Evolutionary conservation across 768 basidiomycete species (phyloP).

Genomic region (Pleurotus djamor): DNA sequence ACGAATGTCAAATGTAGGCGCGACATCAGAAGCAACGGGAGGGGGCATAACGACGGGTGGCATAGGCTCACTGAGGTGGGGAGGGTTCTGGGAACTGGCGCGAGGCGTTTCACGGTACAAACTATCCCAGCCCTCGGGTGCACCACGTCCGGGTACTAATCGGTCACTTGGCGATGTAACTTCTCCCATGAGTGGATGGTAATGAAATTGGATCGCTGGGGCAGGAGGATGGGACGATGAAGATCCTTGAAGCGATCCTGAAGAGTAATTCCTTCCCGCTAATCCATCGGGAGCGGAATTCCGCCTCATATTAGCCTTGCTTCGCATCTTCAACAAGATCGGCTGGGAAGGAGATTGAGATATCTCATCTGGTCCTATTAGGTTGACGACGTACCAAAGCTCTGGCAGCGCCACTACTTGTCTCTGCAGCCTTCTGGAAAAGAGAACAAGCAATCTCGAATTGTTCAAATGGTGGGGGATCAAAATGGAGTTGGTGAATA

Average conservation of each 20-base stretch:
- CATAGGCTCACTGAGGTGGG: neutral
- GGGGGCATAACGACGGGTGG: neutral
- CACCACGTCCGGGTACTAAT: too few relatives aligned
- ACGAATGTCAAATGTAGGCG: neutral
- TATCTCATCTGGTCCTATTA: neutral
- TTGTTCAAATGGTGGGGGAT: conserved; percentile 42
- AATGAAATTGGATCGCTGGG: neutral
- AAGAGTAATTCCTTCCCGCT: too few relatives aligned
- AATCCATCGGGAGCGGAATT: neutral
- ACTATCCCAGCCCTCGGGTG: conserved; percentile 1
- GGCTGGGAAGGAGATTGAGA: conserved; percentile 26
- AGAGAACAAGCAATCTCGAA: conserved; percentile 45
- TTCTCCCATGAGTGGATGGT: neutral
- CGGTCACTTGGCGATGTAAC: neutral
- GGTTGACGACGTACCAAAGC: conserved; percentile 35
- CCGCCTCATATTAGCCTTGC: conserved; percentile 27
- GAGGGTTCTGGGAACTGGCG: neutral
- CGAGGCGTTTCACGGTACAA: neutral
- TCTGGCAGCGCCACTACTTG: conserved; percentile 45
- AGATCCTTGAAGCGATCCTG: neutral
- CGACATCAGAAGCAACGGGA: neutral
- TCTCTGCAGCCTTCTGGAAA: conserved; percentile 41
- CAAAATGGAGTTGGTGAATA: conserved; percentile 39
- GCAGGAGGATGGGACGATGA: neutral
- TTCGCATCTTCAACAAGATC: conserved; percentile 40